Evolutionary conservation across 129 eudicot species (phyloP).

Genomic region (Rutidosis leptorrhynchoides): DNA sequence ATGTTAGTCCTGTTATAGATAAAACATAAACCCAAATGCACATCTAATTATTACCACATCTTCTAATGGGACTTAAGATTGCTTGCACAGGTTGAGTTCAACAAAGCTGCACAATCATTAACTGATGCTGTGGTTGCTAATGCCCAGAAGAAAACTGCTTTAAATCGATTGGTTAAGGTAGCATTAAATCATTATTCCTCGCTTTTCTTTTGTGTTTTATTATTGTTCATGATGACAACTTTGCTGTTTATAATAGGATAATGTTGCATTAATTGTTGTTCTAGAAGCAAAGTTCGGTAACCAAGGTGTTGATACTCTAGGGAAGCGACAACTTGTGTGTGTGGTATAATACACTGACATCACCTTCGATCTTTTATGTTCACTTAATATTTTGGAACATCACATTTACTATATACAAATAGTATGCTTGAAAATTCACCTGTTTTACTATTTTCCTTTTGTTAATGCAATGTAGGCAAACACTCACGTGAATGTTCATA

Average conservation of each 20-base stretch:
- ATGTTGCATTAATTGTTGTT: constrained; percentile 85
- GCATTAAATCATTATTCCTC: background rate
- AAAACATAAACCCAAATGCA: background rate
- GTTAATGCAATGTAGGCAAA: constrained; percentile 55
- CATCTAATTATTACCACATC: background rate
- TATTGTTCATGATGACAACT: constrained; percentile 6
- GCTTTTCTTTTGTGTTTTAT: constrained; percentile 1
- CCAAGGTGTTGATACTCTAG: constrained; percentile 78
- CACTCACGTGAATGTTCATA: constrained; percentile 89
- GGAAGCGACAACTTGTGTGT: constrained; percentile 98
- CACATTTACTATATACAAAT: background rate
- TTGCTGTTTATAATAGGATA: constrained; percentile 54
- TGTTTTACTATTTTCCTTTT: constrained; percentile 8
- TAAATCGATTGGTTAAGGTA: constrained; percentile 49
- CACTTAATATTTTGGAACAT: background rate
- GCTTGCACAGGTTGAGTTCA: constrained; percentile 43
- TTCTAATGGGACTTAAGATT: constrained; percentile 14
- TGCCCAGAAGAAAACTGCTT: constrained; percentile 49
- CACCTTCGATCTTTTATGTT: background rate
- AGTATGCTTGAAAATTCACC: background rate
- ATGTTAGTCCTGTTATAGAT: background rate
- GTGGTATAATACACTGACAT: constrained; percentile 56
- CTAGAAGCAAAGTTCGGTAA: constrained; percentile 88
- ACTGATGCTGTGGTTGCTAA: constrained; percentile 51
- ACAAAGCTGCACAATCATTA: constrained; percentile 59